phyloP scores from a whole-genome alignment of 225 moss, liverwort and hornwort species.

The Physcomitrellopsis africana region DNA sequence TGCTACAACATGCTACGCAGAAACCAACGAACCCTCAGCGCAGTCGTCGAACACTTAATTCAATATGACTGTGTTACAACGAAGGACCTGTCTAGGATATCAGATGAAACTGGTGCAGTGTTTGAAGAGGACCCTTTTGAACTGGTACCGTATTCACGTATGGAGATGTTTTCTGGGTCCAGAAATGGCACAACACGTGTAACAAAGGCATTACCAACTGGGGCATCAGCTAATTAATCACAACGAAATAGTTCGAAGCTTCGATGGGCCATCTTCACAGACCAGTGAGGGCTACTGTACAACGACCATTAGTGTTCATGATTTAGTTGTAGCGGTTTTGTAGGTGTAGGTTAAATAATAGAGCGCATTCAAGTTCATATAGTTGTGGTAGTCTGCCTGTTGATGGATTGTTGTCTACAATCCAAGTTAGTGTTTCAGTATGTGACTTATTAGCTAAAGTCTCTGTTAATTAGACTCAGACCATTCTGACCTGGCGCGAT shows the following conservation, averaged over 20 bases:
- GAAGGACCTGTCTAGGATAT: conserved; percentile 72
- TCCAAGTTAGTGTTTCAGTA: conserved; percentile 27
- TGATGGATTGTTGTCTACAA: conserved; percentile 23
- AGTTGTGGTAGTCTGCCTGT: conserved; percentile 22
- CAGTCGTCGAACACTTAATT: conserved; percentile 87
- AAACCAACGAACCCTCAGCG: conserved; percentile 68
- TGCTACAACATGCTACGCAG: conserved; percentile 75
- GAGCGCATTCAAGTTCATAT: conserved; percentile 32
- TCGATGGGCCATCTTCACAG: conserved; percentile 23
- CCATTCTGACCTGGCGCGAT: conserved; percentile 13
- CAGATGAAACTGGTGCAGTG: conserved; percentile 76
- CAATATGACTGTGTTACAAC: conserved; percentile 64
- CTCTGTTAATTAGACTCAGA: conserved; percentile 12
- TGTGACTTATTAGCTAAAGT: conserved; percentile 20
- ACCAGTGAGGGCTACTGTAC: conserved; percentile 38
- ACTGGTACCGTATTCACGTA: conserved; percentile 68
- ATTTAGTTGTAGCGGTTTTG: conserved; percentile 47
- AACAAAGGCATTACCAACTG: conserved; percentile 58
- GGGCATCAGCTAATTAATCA: conserved; percentile 62
- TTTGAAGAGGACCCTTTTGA: conserved; percentile 81
- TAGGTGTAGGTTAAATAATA: conserved; percentile 40
- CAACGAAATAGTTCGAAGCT: conserved; percentile 18
- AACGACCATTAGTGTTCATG: conserved; percentile 40
- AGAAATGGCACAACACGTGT: conserved; percentile 60
- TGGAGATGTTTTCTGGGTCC: conserved; percentile 62